Base-by-base conservation (phyloP, 2,329 filamentous ascomycete genomes). In the Neoarthrinium moseri region DNA sequence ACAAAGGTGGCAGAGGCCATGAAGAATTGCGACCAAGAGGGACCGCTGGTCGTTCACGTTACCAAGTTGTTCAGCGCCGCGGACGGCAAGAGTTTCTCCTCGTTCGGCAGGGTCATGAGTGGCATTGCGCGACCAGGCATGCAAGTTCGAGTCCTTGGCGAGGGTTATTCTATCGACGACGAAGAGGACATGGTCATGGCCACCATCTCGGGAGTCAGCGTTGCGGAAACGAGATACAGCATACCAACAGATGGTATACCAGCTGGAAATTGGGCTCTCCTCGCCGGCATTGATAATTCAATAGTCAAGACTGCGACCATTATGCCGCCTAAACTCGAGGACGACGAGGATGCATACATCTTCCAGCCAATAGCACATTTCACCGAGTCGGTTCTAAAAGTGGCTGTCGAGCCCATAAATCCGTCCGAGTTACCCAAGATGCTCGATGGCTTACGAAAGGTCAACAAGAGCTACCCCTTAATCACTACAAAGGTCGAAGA, bases 381-480 rank as follows among this genome's bases (percentile, higher is more conserved):
- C 69, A 97, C 94, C 24, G 90, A 99, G 65, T 96, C 92, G 1
- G 91, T 99, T 1, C 87, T 99, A 68, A 99, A 99, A 72, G 87
- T 99, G 26, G 94, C 94, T 0, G 92, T 99, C 7, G 94, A 99
- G 70, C 94, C 94, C 1, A 94, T 99, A 66, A 99, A 97, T 64
- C 94, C 94, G 3, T 97, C 92, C 0, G 94, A 99, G 68, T 75
- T 99, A 24, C 94, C 94, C 10, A 99, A 99, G 72, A 99, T 99
- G 94, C 78, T 99, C 54, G 94, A 99, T 63, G 94, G 94, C 46
- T 77, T 99, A 39, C 85, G 94, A 41, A 96, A 96, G 63, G 87
- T 99, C 69, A 96, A 96, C 75, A 99, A 99, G 69, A 95, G 89
- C 58, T 99, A 97, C 58, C 94, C 94, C 23, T 78, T 99, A 21